A percentile compares a stretch with the other conserved stretches of the same genome.
These are phyloP conservation scores for Rhodotorula glutinis DNA, from an alignment of 1,284 basidiomycete genomes.

Conservation along the genomic window DNA sequence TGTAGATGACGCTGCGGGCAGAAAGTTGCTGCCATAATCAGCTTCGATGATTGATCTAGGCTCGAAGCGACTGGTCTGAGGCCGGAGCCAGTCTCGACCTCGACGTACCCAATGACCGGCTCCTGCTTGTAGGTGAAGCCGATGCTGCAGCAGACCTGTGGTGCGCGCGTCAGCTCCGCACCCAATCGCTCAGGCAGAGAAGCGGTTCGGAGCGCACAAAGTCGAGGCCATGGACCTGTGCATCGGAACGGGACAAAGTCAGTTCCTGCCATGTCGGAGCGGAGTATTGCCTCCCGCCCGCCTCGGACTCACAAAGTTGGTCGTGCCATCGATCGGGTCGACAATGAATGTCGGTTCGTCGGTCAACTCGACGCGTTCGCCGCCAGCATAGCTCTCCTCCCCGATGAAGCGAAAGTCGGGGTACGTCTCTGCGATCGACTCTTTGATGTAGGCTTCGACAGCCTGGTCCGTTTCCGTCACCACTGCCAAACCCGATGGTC, in stretches of 20 bases:
- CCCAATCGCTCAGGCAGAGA: too few species aligned
- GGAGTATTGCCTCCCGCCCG: too few species aligned
- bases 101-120: constrained; percentile 64
- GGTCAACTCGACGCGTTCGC: constrained; percentile 66
- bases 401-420: constrained; percentile 60
- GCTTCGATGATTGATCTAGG: too few species aligned
- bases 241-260: background rate
- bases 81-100: too few species aligned
- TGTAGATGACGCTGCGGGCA: constrained; percentile 69
- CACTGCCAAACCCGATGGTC: constrained; percentile 46
- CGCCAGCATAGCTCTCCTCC: constrained; percentile 78
- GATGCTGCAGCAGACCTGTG: constrained; percentile 74
- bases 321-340: constrained; percentile 85
- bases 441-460: constrained; percentile 80
- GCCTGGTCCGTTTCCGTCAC: constrained; percentile 96
- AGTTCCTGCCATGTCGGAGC: background rate
- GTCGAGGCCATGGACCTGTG: constrained; percentile 56
- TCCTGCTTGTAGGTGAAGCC: constrained; percentile 77
- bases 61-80: too few species aligned
- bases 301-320: constrained; percentile 73
- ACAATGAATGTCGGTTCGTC: constrained; percentile 90
- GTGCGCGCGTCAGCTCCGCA: too few species aligned
- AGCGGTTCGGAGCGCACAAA: constrained; percentile 11
- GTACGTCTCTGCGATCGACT: constrained; percentile 55
- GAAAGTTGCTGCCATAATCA: too few species aligned